A percentile compares a stretch with the other conserved stretches of the same genome.
These are phyloP conservation scores for Dalechampia spathulata DNA, from an alignment of 441 rosid species.

Conservation along the genomic window DNA sequence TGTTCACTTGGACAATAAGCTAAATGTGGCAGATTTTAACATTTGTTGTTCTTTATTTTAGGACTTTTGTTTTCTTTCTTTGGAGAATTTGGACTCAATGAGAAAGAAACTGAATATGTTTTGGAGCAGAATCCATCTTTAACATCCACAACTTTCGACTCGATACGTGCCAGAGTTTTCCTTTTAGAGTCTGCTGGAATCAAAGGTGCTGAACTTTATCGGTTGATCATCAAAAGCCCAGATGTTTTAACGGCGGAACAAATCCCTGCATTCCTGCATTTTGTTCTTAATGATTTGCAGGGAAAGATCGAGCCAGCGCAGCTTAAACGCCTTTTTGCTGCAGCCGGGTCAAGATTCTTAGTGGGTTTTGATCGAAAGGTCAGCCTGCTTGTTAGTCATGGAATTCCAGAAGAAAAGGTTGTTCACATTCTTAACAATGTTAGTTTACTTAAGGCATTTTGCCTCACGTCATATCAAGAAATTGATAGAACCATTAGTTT, in stretches of 20 bases:
- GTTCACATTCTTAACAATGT: constrained; percentile 50
- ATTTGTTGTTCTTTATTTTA: constrained; percentile 23
- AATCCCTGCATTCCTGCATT: constrained; percentile 32
- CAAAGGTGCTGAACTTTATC: constrained; percentile 31
- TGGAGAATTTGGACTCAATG: constrained; percentile 36
- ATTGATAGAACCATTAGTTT: constrained; percentile 44
- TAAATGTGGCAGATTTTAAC: neutral
- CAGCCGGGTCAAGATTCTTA: constrained; percentile 35
- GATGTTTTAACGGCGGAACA: constrained; percentile 43
- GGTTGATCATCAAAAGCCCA: constrained; percentile 44
- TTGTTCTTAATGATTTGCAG: constrained; percentile 32
- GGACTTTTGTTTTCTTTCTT: constrained; percentile 35
- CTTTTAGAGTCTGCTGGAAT: constrained; percentile 47
- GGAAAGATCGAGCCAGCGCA: constrained; percentile 46
- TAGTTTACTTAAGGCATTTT: constrained; percentile 43
- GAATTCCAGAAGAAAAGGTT: constrained; percentile 46
- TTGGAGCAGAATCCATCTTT: constrained; percentile 37
- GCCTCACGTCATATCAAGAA: constrained; percentile 48
- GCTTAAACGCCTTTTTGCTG: constrained; percentile 44
- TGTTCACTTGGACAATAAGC: no score
- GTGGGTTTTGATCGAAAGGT: constrained; percentile 56
- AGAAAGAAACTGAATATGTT: constrained; percentile 31
- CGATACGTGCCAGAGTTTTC: constrained; percentile 28
- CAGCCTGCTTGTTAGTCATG: constrained; percentile 36
- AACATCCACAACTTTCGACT: constrained; percentile 22